phyloP scores from a whole-genome alignment of 805 yeast species.

The Cyberlindnera misumaiensis region DNA sequence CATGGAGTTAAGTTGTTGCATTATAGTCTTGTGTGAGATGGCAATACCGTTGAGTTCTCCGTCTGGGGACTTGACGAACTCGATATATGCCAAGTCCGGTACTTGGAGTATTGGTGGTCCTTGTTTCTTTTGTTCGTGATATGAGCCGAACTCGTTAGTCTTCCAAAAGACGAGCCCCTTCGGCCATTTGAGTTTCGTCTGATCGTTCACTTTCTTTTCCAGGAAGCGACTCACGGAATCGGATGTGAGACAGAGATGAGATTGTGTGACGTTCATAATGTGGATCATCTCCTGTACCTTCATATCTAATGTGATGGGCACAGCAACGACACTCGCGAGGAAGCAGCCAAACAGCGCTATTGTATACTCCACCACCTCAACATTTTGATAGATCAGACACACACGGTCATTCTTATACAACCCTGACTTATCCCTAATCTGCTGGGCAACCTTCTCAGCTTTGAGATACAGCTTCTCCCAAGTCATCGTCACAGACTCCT shows the following conservation, averaged over 20 bases:
- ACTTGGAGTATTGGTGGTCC: conserved; percentile 62
- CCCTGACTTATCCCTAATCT: conserved; percentile 64
- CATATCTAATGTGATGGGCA: conserved; percentile 77
- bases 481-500: conserved; percentile 64
- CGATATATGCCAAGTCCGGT: conserved; percentile 88
- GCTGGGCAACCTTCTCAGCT: conserved; percentile 85
- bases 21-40: conserved; percentile 78
- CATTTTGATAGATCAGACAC: conserved; percentile 72
- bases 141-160: conserved; percentile 81
- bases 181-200: conserved; percentile 59
- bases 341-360: conserved; percentile 88
- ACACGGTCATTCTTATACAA: conserved; percentile 80
- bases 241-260: conserved; percentile 74
- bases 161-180: conserved; percentile 68
- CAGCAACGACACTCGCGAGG: conserved; percentile 89
- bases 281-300: conserved; percentile 63
- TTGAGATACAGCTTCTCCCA: conserved; percentile 86
- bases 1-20: conserved; percentile 80
- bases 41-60: conserved; percentile 94
- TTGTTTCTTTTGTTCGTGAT: conserved; percentile 49
- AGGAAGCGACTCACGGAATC: conserved; percentile 71
- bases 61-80: conserved; percentile 81
- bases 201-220: conserved; percentile 48
- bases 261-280: conserved; percentile 65
- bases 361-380: conserved; percentile 79